A percentile compares a stretch with the other conserved stretches of the same genome.
phyloP scores from a whole-genome alignment of 305 asterid genomes.

The Fraxinus platypoda region DNA sequence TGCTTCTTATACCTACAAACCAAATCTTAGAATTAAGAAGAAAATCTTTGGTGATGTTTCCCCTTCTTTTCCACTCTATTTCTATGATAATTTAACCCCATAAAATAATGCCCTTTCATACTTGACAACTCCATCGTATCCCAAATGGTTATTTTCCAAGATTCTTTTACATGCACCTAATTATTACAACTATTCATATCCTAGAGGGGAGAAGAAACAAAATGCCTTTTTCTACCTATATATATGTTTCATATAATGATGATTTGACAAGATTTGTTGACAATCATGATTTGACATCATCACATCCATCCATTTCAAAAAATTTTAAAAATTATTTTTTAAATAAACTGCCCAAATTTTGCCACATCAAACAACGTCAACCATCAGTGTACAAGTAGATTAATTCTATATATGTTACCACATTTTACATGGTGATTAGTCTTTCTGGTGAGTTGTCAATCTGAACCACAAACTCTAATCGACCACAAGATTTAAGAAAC shows the following conservation, averaged over 20 bases:
- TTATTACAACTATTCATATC: background rate
- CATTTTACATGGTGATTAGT: background rate
- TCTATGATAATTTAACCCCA: background rate
- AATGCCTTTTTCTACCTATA: too few relatives aligned
- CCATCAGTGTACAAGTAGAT: too few relatives aligned
- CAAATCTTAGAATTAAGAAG: conserved; percentile 35
- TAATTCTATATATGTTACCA: background rate
- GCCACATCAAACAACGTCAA: too few relatives aligned
- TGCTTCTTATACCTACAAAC: conserved; percentile 34
- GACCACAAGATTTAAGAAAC: conserved; percentile 24
- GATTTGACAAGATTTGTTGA: too few relatives aligned
- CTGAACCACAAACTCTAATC: background rate
- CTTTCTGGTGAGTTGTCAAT: background rate
- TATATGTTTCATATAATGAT: too few relatives aligned
- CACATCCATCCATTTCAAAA: too few relatives aligned
- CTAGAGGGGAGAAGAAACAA: conserved; percentile 10
- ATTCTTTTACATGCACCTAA: conserved; percentile 25
- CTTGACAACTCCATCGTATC: conserved; percentile 23
- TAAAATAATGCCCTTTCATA: conserved; percentile 3
- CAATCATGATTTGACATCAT: too few relatives aligned
- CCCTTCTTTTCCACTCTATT: conserved; percentile 13
- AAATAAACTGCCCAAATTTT: too few relatives aligned
- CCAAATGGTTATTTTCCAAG: conserved; percentile 22
- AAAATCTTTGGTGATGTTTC: conserved; percentile 42
- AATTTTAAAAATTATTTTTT: too few relatives aligned